phyloP scores from a whole-genome alignment of 1,284 basidiomycete species.

The Apiotrichum gracile region DNA sequence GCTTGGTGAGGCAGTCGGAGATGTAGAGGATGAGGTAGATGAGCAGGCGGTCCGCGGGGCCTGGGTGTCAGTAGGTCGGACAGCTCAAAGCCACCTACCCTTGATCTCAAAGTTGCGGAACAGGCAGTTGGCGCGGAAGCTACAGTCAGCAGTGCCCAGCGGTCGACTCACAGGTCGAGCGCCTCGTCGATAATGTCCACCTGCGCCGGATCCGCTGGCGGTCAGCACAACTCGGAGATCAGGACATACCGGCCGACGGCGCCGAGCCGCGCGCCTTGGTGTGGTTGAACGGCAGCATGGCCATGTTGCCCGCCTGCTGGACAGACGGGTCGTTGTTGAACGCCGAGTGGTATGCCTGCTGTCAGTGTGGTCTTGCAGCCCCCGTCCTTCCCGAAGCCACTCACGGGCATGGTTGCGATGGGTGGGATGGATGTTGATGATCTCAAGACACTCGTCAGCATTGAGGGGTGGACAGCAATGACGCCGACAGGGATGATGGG shows the following conservation, averaged over 20 bases:
- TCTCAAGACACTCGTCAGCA: not conserved
- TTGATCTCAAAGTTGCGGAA: conserved; percentile 99
- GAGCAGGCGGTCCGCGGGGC: conserved; percentile 88
- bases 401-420: conserved; percentile 21
- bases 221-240: not conserved
- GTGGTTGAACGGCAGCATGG: conserved; percentile 75
- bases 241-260: conserved; percentile 60
- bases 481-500: not conserved
- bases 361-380: conserved; percentile 7
- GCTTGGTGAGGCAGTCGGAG: conserved; percentile 90
- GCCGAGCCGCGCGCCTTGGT: conserved; percentile 89
- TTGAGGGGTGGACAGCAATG: conserved; percentile 3
- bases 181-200: conserved; percentile 95
- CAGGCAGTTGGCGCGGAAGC: conserved; percentile 94
- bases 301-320: conserved; percentile 81
- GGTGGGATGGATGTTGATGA: not conserved
- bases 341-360: conserved; percentile 89
- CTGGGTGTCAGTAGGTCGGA: conserved; percentile 12
- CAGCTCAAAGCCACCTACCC: conserved; percentile 50
- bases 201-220: conserved; percentile 62
- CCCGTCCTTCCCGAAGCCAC: no score
- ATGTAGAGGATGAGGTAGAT: conserved; percentile 98
- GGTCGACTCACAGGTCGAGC: conserved; percentile 67
- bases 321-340: conserved; percentile 82
- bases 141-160: conserved; percentile 7